Base-by-base conservation (phyloP, 208 protist genomes). In the Crithidia thermophila region DNA sequence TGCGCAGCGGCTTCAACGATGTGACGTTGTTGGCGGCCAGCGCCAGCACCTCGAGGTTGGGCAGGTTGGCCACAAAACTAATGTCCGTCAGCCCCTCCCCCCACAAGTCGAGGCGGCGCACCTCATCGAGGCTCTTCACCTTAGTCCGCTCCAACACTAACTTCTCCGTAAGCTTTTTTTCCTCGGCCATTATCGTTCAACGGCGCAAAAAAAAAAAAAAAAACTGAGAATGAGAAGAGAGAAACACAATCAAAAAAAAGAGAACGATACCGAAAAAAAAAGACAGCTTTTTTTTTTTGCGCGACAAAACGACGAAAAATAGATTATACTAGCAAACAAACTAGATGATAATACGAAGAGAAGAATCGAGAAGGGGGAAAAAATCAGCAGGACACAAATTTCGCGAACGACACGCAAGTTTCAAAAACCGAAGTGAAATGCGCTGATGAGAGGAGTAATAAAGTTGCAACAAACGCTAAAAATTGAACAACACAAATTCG, bases 51-150 rank as follows among this genome's bases (percentile, higher is more conserved):
- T 97, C 80, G 13, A 97, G 77, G 49, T 91, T 86, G 7, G 67
- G 40, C 49, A 98, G 79, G 57, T 87, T 79, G 23, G 37, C 30
- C 14, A 98, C 64, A 14, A 95, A 45, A 14, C 72, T 84, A 34
- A 98, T 81, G 69, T 98, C 92, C 5, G 68, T 83, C 31, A 98
- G 75, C 10, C 82, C 78, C 53, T 87, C 82, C 13, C 93, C 94
- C 91, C 93, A 98, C 27, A 98, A 34, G 66, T 98, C 97, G 0
- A 98, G 81, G 36, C 97, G 93, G 62, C 84, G 89, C 40, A 98
- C 93, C 36, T 88, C 70, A 8, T 68, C 75, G 8, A 97, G 60
- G 13, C 56, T 85, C 18, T 76, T 64, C 0, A 88, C 79, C 61
- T 95, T 90, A 4, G 94, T 96, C 81, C 97, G 97, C 36, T 83